A percentile compares a stretch with the other conserved stretches of the same genome.
Evolutionary conservation across 345 rosid genomes (phyloP).

Genomic region (Brassica rapa): DNA sequence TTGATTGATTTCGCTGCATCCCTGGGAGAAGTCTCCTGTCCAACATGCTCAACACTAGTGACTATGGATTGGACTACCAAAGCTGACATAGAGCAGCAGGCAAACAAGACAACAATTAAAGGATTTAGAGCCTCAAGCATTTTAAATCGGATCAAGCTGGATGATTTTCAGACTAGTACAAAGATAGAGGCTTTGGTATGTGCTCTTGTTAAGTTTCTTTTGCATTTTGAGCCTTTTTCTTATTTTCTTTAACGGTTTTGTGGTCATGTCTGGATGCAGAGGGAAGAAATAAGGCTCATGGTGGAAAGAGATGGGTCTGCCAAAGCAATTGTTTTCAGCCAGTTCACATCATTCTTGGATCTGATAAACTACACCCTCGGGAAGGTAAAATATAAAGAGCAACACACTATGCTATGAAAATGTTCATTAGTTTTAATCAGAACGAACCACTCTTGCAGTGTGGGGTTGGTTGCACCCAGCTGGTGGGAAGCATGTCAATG

Average conservation of each 20-base stretch:
- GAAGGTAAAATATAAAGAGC: slow-evolving; percentile 49
- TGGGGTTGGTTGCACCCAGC: slow-evolving; percentile 75
- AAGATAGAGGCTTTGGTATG: slow-evolving; percentile 98
- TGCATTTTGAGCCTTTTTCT: too few species aligned
- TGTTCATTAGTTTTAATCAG: background rate
- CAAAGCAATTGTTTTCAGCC: slow-evolving; percentile 97
- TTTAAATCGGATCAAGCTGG: slow-evolving; percentile 72
- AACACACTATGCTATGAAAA: background rate
- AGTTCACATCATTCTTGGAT: slow-evolving; percentile 94
- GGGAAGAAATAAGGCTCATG: slow-evolving; percentile 96
- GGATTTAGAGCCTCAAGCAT: slow-evolving; percentile 88
- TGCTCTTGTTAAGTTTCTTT: too few species aligned
- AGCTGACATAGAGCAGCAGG: slow-evolving; percentile 46
- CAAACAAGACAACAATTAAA: slow-evolving; percentile 60
- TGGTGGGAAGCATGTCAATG: slow-evolving; percentile 87
- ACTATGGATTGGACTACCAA: slow-evolving; percentile 77
- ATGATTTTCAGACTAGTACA: slow-evolving; percentile 93
- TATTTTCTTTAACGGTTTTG: slow-evolving; percentile 46
- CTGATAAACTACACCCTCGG: slow-evolving; percentile 81
- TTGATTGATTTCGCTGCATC: slow-evolving; percentile 69
- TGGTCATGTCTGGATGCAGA: slow-evolving; percentile 48
- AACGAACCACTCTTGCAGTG: slow-evolving; percentile 49
- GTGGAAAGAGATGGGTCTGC: slow-evolving; percentile 97
- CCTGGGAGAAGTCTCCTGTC: slow-evolving; percentile 71
- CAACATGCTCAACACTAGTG: slow-evolving; percentile 67